Base-by-base conservation (phyloP, 2,329 filamentous ascomycete species). In the Juglanconis oblonga region DNA sequence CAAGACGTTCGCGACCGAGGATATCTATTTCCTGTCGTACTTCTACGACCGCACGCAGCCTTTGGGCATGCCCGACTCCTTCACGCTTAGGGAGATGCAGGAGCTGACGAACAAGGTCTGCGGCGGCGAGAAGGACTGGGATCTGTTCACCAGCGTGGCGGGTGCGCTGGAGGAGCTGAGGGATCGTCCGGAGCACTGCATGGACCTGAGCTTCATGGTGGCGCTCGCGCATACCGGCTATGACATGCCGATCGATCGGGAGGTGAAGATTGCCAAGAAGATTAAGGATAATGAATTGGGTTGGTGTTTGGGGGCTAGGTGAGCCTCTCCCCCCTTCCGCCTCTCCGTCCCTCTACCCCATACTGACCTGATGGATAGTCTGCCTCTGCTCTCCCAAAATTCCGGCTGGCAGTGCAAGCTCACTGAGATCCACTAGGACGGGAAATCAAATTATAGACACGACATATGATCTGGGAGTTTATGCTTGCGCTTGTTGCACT, bases 201-300 rank as follows among this genome's bases (percentile, higher is more conserved):
- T 99, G 69, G 95, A 99, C 75, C 79, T 99, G 68, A 99, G 91
- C 79, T 99, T 98, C 72, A 97, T 97, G 92, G 79, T 96, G 68
- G 91, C 91, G 32, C 81, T 99, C 59, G 79, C 98, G 57, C 93
- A 98, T 76, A 96, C 92, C 5, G 95, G 95, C 3, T 99, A 99
- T 70, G 95, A 98, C 67, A 97, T 99, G 92, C 94, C 94, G 4
- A 88, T 98, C 68, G 91, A 97, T 67, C 85, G 96, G 44, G 95
- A 99, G 76, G 92, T 99, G 66, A 94, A 91, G 82, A 96, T 97
- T 72, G 95, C 94, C 62, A 99, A 99, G 89, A 97, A 97, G 83
- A 96, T 99, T 72, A 94, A 96, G 79, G 88, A 87, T 59, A 97
- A 97, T 74, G 96, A 99, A 79, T 78, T 99, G 69, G 95, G 95